Percentiles rank a stretch among this genome's conserved stretches.
Evolutionary conservation across 129 eudicot genomes (phyloP).

Genomic region (Helianthus annuus): DNA sequence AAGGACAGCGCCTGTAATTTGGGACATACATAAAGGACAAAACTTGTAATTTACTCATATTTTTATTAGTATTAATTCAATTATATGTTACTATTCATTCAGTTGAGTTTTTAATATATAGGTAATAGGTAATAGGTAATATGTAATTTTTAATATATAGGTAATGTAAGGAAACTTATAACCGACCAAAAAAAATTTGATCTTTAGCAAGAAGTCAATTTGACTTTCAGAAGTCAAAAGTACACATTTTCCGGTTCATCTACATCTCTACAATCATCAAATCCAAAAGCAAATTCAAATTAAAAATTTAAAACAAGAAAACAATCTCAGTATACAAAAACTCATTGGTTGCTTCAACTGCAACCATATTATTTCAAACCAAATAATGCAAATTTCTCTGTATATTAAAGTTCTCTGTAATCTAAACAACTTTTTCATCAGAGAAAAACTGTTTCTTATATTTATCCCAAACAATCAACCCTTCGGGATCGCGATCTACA

Average conservation of each 20-base stretch:
- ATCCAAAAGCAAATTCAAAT: slow-evolving; percentile 1
- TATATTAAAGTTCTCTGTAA: neutral
- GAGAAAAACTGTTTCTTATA: slow-evolving; percentile 49
- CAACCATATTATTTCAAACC: slow-evolving; percentile 15
- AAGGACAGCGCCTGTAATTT: too few species aligned
- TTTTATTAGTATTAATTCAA: too few species aligned
- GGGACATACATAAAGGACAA: too few species aligned
- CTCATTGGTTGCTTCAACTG: slow-evolving; percentile 1
- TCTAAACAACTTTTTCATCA: slow-evolving; percentile 16
- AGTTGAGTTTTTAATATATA: too few species aligned
- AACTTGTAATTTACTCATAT: too few species aligned
- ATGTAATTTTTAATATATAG: too few species aligned
- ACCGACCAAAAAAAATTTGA: slow-evolving; percentile 4
- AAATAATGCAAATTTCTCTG: neutral
- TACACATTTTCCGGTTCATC: slow-evolving; percentile 9
- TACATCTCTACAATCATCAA: slow-evolving; percentile 16
- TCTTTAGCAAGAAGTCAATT: neutral
- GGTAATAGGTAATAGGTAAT: too few species aligned
- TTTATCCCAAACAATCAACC: slow-evolving; percentile 59
- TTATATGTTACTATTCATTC: too few species aligned
- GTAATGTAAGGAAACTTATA: neutral
- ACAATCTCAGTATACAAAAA: neutral
- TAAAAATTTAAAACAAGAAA: neutral
- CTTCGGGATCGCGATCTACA: slow-evolving; percentile 59
- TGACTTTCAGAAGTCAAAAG: slow-evolving; percentile 24